Base-by-base conservation (phyloP, 352 stramenopile species). In the Phytophthora cactorum region DNA sequence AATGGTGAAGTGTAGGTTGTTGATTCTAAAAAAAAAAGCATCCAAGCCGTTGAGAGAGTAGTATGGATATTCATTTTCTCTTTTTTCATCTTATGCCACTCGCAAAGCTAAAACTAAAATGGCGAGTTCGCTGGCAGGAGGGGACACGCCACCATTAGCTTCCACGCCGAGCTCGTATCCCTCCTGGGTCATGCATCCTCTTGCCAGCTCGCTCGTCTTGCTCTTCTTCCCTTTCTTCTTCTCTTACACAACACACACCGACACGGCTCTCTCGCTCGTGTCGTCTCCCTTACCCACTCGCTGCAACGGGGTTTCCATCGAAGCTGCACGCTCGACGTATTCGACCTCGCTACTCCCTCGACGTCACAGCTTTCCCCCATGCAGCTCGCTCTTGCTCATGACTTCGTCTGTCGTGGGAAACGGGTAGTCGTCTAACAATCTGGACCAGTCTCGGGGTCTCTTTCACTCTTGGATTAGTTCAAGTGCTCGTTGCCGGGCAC, bases 401-500 rank as follows among this genome's bases (percentile, higher is more conserved):
- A 63, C 59, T 68, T 68, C 47, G 22, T 71, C 65, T 43, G 34
- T 71, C 53, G 49, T 68, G 43, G 39, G 63, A 27, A 52, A 57
- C 66, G 44, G 54, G 52, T 69, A 66, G 46, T 77, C 63, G 34
- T 74, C 70, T 78, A 78, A 70, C 65, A 74, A 55, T 74, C 61
- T 57, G 47, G 41, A 47, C 29, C 46, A 53, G 43, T 25, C 25
- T 68, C 45, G 28, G 25, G 12, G 22, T 22, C 52, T 60, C 22
- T 25, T 29, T 52, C 52, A 25, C 59, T 14, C 68, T 61, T 77
- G 66, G 70, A 60, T 79, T 69, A 93, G 65, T 64, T 88, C 75
- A 63, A 75, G 82, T 79, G 71, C 53, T 79, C 71, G 46, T 72
- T 79, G 44, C 78, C 75, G 3, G 88, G 88, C 80, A 94, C 94